phyloP scores from a whole-genome alignment of 306 rosid genomes.

The Citrullus mucosospermus region DNA sequence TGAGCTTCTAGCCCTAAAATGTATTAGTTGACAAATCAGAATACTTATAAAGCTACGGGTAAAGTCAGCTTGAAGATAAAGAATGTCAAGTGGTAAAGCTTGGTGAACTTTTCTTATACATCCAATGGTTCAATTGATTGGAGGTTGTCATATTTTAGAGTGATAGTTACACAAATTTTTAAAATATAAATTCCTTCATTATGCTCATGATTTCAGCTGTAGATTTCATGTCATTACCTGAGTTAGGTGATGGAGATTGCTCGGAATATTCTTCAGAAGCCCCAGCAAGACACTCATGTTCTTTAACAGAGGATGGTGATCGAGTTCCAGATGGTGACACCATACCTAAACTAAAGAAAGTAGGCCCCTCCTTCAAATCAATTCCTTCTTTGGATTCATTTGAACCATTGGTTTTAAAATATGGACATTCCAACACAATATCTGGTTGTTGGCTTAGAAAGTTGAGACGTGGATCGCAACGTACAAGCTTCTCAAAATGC shows the following conservation, averaged over 20 bases:
- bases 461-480: constrained; percentile 59
- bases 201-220: too few species aligned
- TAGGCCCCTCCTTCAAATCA: constrained; percentile 15
- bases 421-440: constrained; percentile 50
- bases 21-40: neutral
- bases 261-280: constrained; percentile 32
- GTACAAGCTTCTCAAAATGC: constrained; percentile 90
- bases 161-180: neutral
- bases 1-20: constrained; percentile 33
- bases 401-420: constrained; percentile 17
- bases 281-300: constrained; percentile 27
- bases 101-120: neutral
- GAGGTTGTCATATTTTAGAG: neutral
- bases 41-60: neutral
- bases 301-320: constrained; percentile 29
- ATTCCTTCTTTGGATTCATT: neutral
- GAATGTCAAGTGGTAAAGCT: neutral
- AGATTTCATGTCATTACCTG: constrained; percentile 37
- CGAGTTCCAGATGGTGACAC: constrained; percentile 48
- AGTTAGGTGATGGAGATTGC: constrained; percentile 73
- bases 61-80: neutral
- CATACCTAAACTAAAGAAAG: constrained; percentile 35
- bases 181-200: neutral
- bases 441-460: constrained; percentile 70
- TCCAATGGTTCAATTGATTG: neutral